Evolutionary conservation across 345 rosid genomes (phyloP).

Genomic region (Ceriops tagal): DNA sequence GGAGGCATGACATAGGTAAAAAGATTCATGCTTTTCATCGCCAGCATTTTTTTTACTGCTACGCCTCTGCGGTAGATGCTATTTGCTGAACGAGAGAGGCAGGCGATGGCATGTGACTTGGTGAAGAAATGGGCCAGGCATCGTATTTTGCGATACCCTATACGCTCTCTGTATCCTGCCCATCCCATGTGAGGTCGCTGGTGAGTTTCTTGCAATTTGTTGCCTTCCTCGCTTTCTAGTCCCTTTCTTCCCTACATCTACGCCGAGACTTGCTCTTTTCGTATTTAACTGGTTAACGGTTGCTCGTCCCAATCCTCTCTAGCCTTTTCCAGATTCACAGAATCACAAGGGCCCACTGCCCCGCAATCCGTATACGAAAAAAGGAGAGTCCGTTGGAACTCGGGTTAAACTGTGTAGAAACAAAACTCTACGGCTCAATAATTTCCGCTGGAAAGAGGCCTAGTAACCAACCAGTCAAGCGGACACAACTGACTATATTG

Average conservation of each 20-base stretch:
- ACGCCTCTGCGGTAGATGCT: background rate
- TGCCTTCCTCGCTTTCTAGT: background rate
- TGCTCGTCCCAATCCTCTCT: background rate
- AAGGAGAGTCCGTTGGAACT: too few species aligned
- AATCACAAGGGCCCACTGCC: conserved; percentile 5
- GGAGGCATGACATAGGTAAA: background rate
- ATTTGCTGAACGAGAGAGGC: background rate
- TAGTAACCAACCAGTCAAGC: too few species aligned
- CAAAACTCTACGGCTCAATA: too few species aligned
- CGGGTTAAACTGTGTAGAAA: too few species aligned
- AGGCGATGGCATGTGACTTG: background rate
- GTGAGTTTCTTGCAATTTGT: background rate
- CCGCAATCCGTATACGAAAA: background rate
- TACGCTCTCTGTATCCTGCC: background rate
- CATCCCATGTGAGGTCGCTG: background rate
- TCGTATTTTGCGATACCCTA: background rate
- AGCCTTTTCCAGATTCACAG: conserved; percentile 16
- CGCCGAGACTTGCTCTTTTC: conserved; percentile 21
- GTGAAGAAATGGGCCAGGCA: background rate
- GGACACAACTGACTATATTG: too few species aligned
- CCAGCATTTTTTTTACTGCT: background rate
- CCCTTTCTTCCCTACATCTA: conserved; percentile 25
- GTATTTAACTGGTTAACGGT: background rate
- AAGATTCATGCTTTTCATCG: too few species aligned
- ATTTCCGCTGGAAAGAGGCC: too few species aligned